Base-by-base conservation (phyloP, 139 green algal genomes). In the Asterochloris sp. region DNA sequence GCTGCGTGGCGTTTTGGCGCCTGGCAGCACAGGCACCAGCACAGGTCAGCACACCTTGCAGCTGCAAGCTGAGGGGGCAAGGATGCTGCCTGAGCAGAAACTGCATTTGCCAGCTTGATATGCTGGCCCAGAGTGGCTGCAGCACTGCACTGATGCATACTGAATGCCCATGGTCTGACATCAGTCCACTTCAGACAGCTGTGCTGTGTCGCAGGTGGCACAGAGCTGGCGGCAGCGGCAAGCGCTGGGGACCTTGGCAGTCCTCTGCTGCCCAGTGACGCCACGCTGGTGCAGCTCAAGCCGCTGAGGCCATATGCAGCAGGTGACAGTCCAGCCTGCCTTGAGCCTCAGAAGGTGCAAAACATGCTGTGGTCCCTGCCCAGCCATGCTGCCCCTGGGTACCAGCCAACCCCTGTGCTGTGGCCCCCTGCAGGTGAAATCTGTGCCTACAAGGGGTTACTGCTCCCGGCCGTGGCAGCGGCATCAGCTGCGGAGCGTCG, bases 231-330 rank as follows among this genome's bases (percentile, higher is more conserved):
- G 69, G 75, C 62, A 11, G 85, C 83, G 9, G 73, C 73, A 0
- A 69, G 82, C 21, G 86, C 82, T 16, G 90, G 90, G 13, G 21
- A 81, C 16, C 88, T 86, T 0, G 91, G 91, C 27, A 82, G 78
- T 10, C 78, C 84, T 26, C 75, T 95, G 69, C 79, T 86, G 27
- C 74, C 86, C 19, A 76, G 78, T 13, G 91, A 95, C 80, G 63
- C 28, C 12, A 78, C 77, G 54, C 81, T 92, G 62, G 76, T 94
- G 61, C 83, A 89, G 69, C 85, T 92, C 21, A 83, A 85, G 67
- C 91, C 91, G 15, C 86, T 95, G 75, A 27, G 89, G 17, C 85
- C 85, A 8, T 89, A 79, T 27, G 79, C 73, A 68, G 89, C 87
- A 12, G 91, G 90, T 15, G 38, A 54, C 38, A 54, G 4, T 54